Conservation (phyloP, 306 rosid species). For the Acacia acuminata region DNA sequence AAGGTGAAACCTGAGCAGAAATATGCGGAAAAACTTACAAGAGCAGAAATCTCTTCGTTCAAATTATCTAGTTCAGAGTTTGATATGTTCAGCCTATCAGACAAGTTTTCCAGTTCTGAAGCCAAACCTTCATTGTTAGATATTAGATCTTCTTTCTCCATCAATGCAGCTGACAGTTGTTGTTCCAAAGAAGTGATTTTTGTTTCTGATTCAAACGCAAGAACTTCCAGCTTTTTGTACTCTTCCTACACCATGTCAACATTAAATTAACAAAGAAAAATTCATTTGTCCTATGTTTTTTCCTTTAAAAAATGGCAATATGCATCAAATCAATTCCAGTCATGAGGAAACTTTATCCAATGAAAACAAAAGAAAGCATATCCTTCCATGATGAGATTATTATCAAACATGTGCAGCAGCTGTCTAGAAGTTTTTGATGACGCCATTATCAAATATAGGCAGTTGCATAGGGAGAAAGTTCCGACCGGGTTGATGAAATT, state of each 20-base stretch:
- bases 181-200: constrained; percentile 65
- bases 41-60: constrained; percentile 64
- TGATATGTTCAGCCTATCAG: constrained; percentile 56
- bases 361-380: constrained; percentile 5
- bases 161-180: constrained; percentile 45
- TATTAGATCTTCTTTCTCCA: constrained; percentile 63
- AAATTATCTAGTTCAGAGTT: constrained; percentile 49
- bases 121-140: constrained; percentile 57
- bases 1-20: constrained; percentile 20
- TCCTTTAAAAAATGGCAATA: neutral
- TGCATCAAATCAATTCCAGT: neutral
- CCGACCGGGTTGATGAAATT: neutral
- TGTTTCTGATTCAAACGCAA: constrained; percentile 74
- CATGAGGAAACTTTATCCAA: constrained; percentile 1
- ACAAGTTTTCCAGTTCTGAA: constrained; percentile 61
- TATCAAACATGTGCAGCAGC: constrained; percentile 12
- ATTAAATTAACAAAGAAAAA: neutral
- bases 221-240: constrained; percentile 64
- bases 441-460: neutral
- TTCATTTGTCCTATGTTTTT: neutral
- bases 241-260: constrained; percentile 65
- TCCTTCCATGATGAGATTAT: constrained; percentile 3
- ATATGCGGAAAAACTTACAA: constrained; percentile 59
- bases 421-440: constrained; percentile 2
- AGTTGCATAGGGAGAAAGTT: neutral